Conservation (phyloP, 75 land plant genomes). For the Pseudotsuga menziesii region DNA sequence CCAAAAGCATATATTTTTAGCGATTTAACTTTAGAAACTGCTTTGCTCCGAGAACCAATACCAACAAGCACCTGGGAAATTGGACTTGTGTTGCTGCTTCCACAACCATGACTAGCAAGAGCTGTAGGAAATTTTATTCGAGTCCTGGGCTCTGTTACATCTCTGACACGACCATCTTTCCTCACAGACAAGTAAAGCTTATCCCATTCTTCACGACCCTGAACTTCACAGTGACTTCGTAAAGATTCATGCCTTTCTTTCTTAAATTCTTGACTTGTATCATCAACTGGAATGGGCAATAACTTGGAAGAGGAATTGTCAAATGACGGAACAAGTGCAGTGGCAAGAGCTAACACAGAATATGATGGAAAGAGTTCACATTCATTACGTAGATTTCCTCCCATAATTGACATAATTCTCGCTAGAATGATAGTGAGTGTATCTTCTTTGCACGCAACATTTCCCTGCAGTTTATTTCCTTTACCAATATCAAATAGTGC, state of each 20-base stretch:
- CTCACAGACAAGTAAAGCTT: conserved; percentile 23
- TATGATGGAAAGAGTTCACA: too few species aligned
- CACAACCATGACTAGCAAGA: conserved; percentile 21
- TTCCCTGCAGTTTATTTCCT: too few species aligned
- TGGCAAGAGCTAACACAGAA: too few species aligned
- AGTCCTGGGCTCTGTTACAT: conserved; percentile 56
- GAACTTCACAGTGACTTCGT: conserved; percentile 24
- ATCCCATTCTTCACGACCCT: conserved; percentile 11
- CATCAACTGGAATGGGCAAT: conserved; percentile 35
- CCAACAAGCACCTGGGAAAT: conserved; percentile 68
- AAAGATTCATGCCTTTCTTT: conserved; percentile 10
- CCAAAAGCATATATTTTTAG: too few species aligned
- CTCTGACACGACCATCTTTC: conserved; percentile 15
- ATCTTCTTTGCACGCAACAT: too few species aligned
- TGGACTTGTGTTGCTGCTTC: conserved; percentile 12
- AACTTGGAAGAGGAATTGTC: conserved; percentile 31
- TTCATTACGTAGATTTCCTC: too few species aligned
- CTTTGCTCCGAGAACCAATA: too few species aligned
- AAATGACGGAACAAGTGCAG: too few species aligned
- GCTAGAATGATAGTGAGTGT: too few species aligned
- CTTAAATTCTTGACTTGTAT: conserved; percentile 14
- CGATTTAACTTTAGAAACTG: too few species aligned
- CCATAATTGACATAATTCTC: too few species aligned
- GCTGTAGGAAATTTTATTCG: conserved; percentile 55
- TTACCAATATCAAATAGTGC: too few species aligned